phyloP scores from a whole-genome alignment of 2,329 filamentous ascomycete species.

The Lecanosticta acicola region DNA sequence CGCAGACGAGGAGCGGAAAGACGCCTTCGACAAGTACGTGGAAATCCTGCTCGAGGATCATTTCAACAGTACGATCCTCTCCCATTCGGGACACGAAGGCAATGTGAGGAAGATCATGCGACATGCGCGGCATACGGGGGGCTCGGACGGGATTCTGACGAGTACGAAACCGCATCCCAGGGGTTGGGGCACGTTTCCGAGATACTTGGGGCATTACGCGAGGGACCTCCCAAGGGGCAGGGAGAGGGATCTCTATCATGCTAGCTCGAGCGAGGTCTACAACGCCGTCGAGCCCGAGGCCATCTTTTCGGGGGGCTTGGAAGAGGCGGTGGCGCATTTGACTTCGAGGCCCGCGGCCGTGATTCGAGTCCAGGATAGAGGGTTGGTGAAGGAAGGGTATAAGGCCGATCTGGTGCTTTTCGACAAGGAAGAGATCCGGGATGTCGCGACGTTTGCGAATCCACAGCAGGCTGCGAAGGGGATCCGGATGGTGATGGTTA shows the following conservation, averaged over 20 bases:
- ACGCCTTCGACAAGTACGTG: slow-evolving; percentile 26
- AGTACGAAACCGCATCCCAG: slow-evolving; percentile 27
- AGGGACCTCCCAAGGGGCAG: slow-evolving; percentile 22
- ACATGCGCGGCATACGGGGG: slow-evolving; percentile 24
- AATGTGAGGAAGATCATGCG: slow-evolving; percentile 28
- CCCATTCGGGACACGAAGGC: slow-evolving; percentile 25
- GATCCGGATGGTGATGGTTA: slow-evolving; percentile 24
- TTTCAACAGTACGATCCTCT: slow-evolving; percentile 26
- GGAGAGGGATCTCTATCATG: slow-evolving; percentile 20
- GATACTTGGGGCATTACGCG: slow-evolving; percentile 28
- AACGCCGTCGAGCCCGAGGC: slow-evolving; percentile 21
- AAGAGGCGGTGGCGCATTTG: slow-evolving; percentile 27
- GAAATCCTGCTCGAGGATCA: slow-evolving; percentile 24
- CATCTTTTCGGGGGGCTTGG: slow-evolving; percentile 25
- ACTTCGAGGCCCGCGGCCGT: slow-evolving; percentile 23
- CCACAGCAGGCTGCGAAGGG: slow-evolving; percentile 25
- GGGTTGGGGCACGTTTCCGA: slow-evolving; percentile 28
- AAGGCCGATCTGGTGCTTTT: slow-evolving; percentile 27
- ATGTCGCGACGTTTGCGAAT: slow-evolving; percentile 25
- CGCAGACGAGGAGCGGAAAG: slow-evolving; percentile 18
- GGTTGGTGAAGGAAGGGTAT: slow-evolving; percentile 22
- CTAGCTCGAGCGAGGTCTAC: slow-evolving; percentile 12
- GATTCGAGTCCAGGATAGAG: slow-evolving; percentile 20
- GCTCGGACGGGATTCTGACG: slow-evolving; percentile 27
- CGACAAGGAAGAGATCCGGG: slow-evolving; percentile 20